These are phyloP conservation scores for Leishmania mexicana DNA, from an alignment of 208 protist genomes.

Conservation along the genomic window DNA sequence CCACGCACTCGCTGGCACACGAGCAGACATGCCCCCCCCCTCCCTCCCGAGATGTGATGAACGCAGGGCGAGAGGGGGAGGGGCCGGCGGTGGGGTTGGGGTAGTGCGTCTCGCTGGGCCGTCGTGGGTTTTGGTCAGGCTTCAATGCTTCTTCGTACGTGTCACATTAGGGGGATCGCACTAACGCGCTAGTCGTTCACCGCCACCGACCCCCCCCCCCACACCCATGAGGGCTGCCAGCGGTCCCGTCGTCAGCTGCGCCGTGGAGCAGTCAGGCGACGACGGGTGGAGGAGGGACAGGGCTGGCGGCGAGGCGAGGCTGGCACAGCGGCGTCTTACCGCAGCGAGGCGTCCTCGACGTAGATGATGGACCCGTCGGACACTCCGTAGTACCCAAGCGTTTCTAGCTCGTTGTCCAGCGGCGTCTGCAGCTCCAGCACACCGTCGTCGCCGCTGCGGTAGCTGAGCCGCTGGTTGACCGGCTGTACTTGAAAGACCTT, in stretches of 20 bases:
- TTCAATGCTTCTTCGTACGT: too few species aligned
- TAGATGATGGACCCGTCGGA: slow-evolving; percentile 61
- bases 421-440: slow-evolving; percentile 51
- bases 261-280: neutral
- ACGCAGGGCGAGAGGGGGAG: neutral
- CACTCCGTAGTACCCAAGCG: slow-evolving; percentile 79
- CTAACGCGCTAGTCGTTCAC: too few species aligned
- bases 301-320: neutral
- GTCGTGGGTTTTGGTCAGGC: too few species aligned
- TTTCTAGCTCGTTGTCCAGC: slow-evolving; percentile 77
- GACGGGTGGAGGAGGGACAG: neutral
- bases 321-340: slow-evolving; percentile 11
- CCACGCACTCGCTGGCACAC: neutral
- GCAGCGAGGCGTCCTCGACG: slow-evolving; percentile 76
- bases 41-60: neutral
- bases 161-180: too few species aligned
- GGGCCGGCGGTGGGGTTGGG: neutral
- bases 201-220: neutral
- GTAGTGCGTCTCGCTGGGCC: neutral
- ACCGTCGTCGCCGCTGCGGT: slow-evolving; percentile 64
- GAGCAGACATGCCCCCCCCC: too few species aligned
- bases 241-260: too few species aligned
- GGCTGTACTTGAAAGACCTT: slow-evolving; percentile 74
- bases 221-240: neutral
- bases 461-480: slow-evolving; percentile 64